phyloP scores from a whole-genome alignment of 441 rosid species.

The Euphorbia schlechtendalii region DNA sequence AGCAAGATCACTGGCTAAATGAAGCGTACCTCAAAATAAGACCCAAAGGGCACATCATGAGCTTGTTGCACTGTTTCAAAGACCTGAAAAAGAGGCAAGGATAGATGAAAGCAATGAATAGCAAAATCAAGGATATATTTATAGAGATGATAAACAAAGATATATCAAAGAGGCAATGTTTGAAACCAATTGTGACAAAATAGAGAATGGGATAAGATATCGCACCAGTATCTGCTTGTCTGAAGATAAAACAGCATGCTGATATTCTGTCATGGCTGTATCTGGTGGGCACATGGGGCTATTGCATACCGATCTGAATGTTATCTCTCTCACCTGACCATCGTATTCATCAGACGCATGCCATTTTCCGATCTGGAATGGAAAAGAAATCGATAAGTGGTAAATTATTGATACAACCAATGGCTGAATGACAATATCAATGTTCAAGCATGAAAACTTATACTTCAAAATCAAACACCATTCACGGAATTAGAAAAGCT shows the following conservation, averaged over 20 bases:
- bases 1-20: background rate
- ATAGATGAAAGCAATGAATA: background rate
- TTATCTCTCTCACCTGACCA: conserved; percentile 95
- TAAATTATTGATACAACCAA: background rate
- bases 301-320: conserved; percentile 75
- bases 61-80: conserved; percentile 96
- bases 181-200: background rate
- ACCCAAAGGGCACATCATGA: conserved; percentile 96
- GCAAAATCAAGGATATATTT: background rate
- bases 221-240: conserved; percentile 71
- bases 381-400: conserved; percentile 4
- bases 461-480: background rate
- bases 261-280: conserved; percentile 95
- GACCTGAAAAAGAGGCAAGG: conserved; percentile 38
- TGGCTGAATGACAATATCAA: background rate
- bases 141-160: background rate
- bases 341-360: conserved; percentile 87
- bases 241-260: conserved; percentile 68
- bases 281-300: conserved; percentile 99
- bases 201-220: conserved; percentile 11
- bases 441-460: background rate
- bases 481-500: background rate
- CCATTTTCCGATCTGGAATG: conserved; percentile 88
- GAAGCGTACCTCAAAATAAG: conserved; percentile 76
- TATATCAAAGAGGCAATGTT: no score